These are phyloP conservation scores for Eimeria falciformis DNA, from an alignment of 169 alveolate genomes.

Conservation along the genomic window DNA sequence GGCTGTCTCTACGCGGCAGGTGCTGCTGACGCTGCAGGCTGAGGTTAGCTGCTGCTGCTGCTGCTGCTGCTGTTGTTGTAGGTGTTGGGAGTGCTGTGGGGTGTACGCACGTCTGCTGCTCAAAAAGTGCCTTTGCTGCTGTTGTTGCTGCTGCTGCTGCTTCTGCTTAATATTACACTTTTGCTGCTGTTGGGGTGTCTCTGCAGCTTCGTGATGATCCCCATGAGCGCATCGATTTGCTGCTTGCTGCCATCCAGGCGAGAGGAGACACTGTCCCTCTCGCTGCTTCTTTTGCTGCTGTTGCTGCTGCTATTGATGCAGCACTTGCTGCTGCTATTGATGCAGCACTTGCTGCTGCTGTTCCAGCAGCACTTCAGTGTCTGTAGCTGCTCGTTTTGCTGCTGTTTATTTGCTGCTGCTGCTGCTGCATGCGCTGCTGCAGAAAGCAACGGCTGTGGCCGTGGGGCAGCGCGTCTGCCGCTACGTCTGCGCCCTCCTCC, in stretches of 20 bases:
- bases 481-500: slow-evolving; percentile 23
- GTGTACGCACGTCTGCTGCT: not conserved
- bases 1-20: slow-evolving; percentile 43
- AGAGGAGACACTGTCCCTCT: not conserved
- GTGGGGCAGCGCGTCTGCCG: slow-evolving; percentile 32
- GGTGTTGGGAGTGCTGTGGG: not conserved
- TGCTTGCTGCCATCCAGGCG: not conserved
- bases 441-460: slow-evolving; percentile 18
- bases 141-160: not conserved
- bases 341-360: not conserved
- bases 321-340: not conserved
- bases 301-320: slow-evolving; percentile 14
- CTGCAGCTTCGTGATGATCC: slow-evolving; percentile 27
- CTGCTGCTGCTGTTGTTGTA: slow-evolving; percentile 19
- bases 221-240: slow-evolving; percentile 38
- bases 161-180: not conserved
- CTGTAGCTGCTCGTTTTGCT: not conserved
- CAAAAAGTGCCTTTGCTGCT: not conserved
- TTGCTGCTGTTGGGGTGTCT: not conserved
- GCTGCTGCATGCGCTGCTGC: slow-evolving; percentile 2
- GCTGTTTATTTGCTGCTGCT: not conserved
- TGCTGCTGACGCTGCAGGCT: slow-evolving; percentile 9
- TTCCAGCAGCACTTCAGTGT: too few species aligned
- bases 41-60: not conserved
- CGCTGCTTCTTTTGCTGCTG: not conserved